Evolutionary conservation across 75 land plant genomes (phyloP).

Genomic region (Cunninghamia lanceolata): DNA sequence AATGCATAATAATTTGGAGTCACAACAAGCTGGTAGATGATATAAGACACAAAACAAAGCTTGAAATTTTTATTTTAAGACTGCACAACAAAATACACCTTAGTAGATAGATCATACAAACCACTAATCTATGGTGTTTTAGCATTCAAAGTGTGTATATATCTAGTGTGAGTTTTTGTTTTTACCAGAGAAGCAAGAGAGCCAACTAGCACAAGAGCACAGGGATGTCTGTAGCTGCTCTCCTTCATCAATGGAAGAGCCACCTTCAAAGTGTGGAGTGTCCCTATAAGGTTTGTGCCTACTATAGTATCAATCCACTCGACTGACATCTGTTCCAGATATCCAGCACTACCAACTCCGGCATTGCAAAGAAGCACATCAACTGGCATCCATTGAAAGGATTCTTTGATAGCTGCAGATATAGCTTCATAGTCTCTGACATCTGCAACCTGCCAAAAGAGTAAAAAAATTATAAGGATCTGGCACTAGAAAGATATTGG

Average conservation of each 20-base stretch:
- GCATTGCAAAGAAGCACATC: slow-evolving; percentile 31
- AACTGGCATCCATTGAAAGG: slow-evolving; percentile 20
- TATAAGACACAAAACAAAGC: not conserved
- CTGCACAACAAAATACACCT: not conserved
- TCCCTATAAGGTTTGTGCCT: slow-evolving; percentile 17
- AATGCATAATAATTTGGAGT: too few relatives aligned
- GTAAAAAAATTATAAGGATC: not conserved
- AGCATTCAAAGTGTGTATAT: not conserved
- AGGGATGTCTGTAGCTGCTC: not conserved
- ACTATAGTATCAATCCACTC: slow-evolving; percentile 11
- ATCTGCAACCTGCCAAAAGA: slow-evolving; percentile 22
- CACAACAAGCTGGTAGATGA: not conserved
- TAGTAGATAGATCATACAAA: not conserved
- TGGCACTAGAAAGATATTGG: not conserved
- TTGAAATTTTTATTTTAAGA: not conserved
- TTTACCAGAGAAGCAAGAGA: slow-evolving; percentile 20
- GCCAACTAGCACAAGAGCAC: slow-evolving; percentile 16
- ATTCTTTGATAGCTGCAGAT: slow-evolving; percentile 13
- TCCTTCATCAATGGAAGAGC: slow-evolving; percentile 23
- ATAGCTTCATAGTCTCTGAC: slow-evolving; percentile 23
- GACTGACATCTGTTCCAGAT: slow-evolving; percentile 13
- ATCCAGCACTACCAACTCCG: slow-evolving; percentile 5
- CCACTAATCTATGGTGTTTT: not conserved
- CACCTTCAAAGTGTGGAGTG: slow-evolving; percentile 11
- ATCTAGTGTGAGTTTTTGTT: not conserved